Percentiles rank a stretch among this genome's conserved stretches.
Conservation (phyloP, 345 rosid genomes). For the Viola odorata region DNA sequence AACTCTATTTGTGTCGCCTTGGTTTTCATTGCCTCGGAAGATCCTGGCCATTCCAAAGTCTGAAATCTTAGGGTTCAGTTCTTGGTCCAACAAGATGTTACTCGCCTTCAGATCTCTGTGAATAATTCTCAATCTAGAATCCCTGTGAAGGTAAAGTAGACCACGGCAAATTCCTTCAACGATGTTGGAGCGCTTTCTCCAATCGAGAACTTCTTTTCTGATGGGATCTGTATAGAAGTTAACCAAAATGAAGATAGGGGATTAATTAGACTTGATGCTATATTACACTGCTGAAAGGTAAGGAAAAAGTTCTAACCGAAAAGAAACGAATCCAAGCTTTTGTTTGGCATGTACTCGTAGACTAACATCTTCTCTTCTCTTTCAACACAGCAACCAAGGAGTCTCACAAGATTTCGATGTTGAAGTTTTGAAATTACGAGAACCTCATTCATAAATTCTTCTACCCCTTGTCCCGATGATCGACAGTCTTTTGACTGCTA, state of each 20-base stretch:
- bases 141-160: conserved; percentile 16
- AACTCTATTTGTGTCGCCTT: conserved; percentile 10
- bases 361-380: conserved; percentile 31
- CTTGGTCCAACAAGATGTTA: conserved; percentile 17
- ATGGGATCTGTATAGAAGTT: background rate
- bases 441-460: conserved; percentile 40
- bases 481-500: conserved; percentile 38
- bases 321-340: conserved; percentile 25
- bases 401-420: conserved; percentile 33
- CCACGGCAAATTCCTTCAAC: conserved; percentile 13
- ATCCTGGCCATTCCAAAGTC: conserved; percentile 22
- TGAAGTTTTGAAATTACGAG: conserved; percentile 36
- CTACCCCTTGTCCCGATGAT: conserved; percentile 24
- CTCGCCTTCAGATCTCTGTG: conserved; percentile 17
- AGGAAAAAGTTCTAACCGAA: no score
- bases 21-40: conserved; percentile 13
- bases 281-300: background rate
- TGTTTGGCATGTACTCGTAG: conserved; percentile 36
- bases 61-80: conserved; percentile 17
- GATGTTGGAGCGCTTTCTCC: conserved; percentile 6
- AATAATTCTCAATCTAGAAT: conserved; percentile 13
- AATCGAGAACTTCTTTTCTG: background rate
- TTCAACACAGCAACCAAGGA: conserved; percentile 31
- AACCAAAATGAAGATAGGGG: background rate
- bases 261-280: background rate